These are phyloP conservation scores for Nigrospora sphaerica DNA, from an alignment of 2,329 filamentous ascomycete genomes.

Conservation along the genomic window DNA sequence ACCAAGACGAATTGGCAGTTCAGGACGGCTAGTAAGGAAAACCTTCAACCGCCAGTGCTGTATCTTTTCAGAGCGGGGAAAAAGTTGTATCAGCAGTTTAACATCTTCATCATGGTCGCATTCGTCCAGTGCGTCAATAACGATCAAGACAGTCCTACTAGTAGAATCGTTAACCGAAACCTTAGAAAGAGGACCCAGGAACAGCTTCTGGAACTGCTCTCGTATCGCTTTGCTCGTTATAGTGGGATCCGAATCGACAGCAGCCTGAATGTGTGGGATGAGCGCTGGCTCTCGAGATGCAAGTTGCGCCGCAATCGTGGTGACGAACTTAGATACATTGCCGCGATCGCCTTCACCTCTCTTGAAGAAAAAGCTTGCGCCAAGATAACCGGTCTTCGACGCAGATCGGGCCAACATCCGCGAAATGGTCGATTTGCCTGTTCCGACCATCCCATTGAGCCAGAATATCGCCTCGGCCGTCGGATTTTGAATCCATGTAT, in stretches of 20 bases:
- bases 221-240: constrained; percentile 8
- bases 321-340: constrained; percentile 25
- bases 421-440: constrained; percentile 27
- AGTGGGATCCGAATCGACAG: constrained; percentile 20
- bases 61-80: constrained; percentile 10
- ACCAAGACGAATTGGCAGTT: constrained; percentile 27
- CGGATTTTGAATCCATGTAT: too few species aligned
- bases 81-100: constrained; percentile 18
- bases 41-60: constrained; percentile 16
- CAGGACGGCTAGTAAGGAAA: constrained; percentile 35
- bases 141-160: too few species aligned
- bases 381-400: constrained; percentile 2
- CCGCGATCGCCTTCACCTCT: constrained; percentile 30
- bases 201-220: too few species aligned
- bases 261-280: constrained; percentile 13
- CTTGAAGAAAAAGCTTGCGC: constrained; percentile 33
- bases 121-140: too few species aligned
- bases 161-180: too few species aligned
- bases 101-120: constrained; percentile 18
- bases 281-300: constrained; percentile 17
- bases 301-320: constrained; percentile 29
- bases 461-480: constrained; percentile 7
- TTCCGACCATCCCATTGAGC: constrained; percentile 31
- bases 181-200: too few species aligned
- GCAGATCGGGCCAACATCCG: too few species aligned